phyloP scores from a whole-genome alignment of 148 eudicot genomes.

The Silene uniflora region DNA sequence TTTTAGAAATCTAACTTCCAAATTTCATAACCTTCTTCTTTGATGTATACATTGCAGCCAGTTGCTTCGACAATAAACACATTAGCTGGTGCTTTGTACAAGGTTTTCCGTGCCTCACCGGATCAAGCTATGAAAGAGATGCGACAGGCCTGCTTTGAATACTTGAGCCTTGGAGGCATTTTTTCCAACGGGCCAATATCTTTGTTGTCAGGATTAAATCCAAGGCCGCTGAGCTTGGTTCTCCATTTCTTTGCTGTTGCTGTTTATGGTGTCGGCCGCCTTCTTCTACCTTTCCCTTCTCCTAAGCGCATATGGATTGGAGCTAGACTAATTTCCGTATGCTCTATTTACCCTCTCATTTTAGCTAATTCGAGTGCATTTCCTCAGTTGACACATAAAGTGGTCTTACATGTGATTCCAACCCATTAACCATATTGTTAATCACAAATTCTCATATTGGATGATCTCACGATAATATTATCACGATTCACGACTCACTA shows the following conservation, averaged over 20 bases:
- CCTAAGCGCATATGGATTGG: constrained; percentile 80
- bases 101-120: constrained; percentile 72
- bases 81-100: constrained; percentile 78
- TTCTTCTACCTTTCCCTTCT: constrained; percentile 75
- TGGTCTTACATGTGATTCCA: no score
- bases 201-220: constrained; percentile 78
- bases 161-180: constrained; percentile 79
- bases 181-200: constrained; percentile 72
- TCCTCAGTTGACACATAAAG: no score
- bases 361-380: no score
- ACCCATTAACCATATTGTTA: no score
- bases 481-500: no score
- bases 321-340: constrained; percentile 66
- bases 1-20: neutral
- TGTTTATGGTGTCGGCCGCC: constrained; percentile 75
- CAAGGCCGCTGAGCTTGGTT: constrained; percentile 77
- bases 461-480: no score
- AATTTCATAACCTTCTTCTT: neutral
- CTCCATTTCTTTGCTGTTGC: constrained; percentile 92
- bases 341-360: constrained; percentile 15
- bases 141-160: constrained; percentile 87
- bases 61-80: constrained; percentile 91
- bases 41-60: constrained; percentile 44
- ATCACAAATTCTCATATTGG: no score
- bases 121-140: constrained; percentile 74